Evolutionary conservation across 805 yeast genomes (phyloP), one percentile per base, ranked within the genome.

Genomic region (Pichia sporocuriosa): DNA sequence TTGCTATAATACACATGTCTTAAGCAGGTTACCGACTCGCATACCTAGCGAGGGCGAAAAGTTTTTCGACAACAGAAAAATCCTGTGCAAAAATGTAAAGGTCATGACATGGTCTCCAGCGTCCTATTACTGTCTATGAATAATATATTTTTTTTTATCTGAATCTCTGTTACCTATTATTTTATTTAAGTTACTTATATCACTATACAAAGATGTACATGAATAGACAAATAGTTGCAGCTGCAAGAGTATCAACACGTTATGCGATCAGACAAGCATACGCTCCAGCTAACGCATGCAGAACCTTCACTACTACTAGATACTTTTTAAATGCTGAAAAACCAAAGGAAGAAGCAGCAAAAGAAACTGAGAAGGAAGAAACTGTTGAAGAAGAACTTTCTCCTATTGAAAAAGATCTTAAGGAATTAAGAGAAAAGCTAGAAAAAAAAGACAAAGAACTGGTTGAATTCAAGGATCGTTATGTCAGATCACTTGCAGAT

Each of bases 401-500:
- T 27, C 58, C 63, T 17, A 29, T 57, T 32, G 62, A 51, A 43
- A 54, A 52, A 45, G 63, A 58, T 50, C 52, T 58, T n/a, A 53
- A 53, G 12, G 70, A 68, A 42, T 55, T 81, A 47, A 68, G 75
- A 56, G 66, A 64, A 22, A 78, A 82, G 59, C 66, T 77, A 48
- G 72, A 64, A 27, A 69, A 70, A 42, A 85, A 79, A 58, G 81
- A 74, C 53, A 79, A 78, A 57, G 95, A 88, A 49, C 69, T 73
- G 49, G 88, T 88, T 21, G 87, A 83, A 53, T 68, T 84, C 67
- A 88, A 86, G 63, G 94, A 87, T 62, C 79, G 81, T 54, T 81
- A 84, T 58, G 72, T 86, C 43, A 78, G 95, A 53, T 74, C 95
- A 20, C 74, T 87, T 43, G 96, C 96, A 21, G 97, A 88, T 63